A percentile compares a stretch with the other conserved stretches of the same genome.
Conservation (phyloP, 495 filamentous ascomycete species). For the Penicillium robsamsonii region DNA sequence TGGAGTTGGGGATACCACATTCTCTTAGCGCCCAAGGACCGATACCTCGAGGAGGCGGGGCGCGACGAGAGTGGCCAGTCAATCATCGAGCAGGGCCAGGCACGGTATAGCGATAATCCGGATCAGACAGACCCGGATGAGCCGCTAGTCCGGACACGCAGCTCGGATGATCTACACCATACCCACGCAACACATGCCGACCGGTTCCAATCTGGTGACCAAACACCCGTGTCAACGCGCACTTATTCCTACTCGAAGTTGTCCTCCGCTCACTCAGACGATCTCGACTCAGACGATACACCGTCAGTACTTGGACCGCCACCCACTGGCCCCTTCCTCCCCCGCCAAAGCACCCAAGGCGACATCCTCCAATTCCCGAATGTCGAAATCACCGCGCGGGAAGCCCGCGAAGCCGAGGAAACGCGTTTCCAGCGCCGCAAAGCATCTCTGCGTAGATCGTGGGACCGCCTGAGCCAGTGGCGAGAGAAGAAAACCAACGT, state of each 20-base stretch:
- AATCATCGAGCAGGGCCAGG: conserved; percentile 60
- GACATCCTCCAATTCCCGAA: conserved; percentile 47
- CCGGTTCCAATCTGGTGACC: conserved; percentile 41
- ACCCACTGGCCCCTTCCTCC: conserved; percentile 40
- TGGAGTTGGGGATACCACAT: conserved; percentile 99
- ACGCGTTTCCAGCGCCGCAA: conserved; percentile 28
- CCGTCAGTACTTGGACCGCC: conserved; percentile 34
- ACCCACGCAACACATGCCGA: conserved; percentile 18
- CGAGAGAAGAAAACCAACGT: conserved; percentile 26
- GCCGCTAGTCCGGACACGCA: conserved; percentile 39
- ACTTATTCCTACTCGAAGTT: conserved; percentile 39
- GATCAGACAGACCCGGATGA: conserved; percentile 46
- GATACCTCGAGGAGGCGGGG: conserved; percentile 59
- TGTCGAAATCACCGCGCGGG: conserved; percentile 33
- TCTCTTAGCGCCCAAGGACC: conserved; percentile 73
- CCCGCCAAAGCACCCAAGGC: conserved; percentile 37
- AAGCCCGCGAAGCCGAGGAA: conserved; percentile 18
- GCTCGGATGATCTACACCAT: conserved; percentile 27
- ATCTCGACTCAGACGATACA: conserved; percentile 25
- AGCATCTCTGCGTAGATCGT: conserved; percentile 20
- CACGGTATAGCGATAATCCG: conserved; percentile 62
- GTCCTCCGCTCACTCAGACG: conserved; percentile 24
- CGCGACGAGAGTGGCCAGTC: conserved; percentile 47
- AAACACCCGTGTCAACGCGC: conserved; percentile 40
- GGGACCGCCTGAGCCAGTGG: conserved; percentile 17